These are phyloP conservation scores for Strobilomyces dryophilus DNA, from an alignment of 768 basidiomycete genomes.

Conservation along the genomic window DNA sequence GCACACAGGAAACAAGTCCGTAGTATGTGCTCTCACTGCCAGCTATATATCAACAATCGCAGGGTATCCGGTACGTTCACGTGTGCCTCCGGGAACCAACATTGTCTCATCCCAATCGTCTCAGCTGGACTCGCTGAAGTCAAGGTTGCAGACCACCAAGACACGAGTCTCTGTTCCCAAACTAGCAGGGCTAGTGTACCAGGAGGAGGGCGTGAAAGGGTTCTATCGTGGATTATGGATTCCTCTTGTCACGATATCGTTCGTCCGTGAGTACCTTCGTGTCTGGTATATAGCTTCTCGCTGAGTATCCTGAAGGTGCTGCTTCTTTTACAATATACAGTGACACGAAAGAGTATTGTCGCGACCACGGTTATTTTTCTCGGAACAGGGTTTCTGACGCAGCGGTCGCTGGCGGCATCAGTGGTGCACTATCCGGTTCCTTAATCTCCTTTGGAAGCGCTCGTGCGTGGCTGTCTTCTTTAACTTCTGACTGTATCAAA, in stretches of 20 bases:
- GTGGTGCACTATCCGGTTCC: constrained; percentile 86
- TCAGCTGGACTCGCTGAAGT: constrained; percentile 93
- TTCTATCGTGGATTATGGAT: constrained; percentile 92
- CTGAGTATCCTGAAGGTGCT: constrained; percentile 50
- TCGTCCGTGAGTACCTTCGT: constrained; percentile 71
- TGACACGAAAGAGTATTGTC: constrained; percentile 72
- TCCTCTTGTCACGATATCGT: constrained; percentile 91
- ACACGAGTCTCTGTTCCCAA: constrained; percentile 68
- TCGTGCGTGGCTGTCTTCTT: constrained; percentile 51
- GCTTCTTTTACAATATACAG: constrained; percentile 91
- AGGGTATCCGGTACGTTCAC: constrained; percentile 68
- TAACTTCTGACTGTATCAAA: constrained; percentile 18
- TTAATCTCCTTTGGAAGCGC: constrained; percentile 86
- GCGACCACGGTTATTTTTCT: constrained; percentile 53
- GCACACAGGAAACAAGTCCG: constrained; percentile 71
- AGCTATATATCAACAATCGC: constrained; percentile 91
- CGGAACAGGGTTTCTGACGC: constrained; percentile 62
- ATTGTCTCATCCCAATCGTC: neutral
- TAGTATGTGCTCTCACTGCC: constrained; percentile 86
- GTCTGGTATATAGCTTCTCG: constrained; percentile 1
- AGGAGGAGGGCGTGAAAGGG: constrained; percentile 82
- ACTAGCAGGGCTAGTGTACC: constrained; percentile 69
- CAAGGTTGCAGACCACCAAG: constrained; percentile 82
- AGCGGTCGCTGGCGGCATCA: constrained; percentile 72
- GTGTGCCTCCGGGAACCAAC: neutral